These are phyloP conservation scores for Botrytis fragariae DNA, from an alignment of 2,329 filamentous ascomycete species.

Conservation along the genomic window DNA sequence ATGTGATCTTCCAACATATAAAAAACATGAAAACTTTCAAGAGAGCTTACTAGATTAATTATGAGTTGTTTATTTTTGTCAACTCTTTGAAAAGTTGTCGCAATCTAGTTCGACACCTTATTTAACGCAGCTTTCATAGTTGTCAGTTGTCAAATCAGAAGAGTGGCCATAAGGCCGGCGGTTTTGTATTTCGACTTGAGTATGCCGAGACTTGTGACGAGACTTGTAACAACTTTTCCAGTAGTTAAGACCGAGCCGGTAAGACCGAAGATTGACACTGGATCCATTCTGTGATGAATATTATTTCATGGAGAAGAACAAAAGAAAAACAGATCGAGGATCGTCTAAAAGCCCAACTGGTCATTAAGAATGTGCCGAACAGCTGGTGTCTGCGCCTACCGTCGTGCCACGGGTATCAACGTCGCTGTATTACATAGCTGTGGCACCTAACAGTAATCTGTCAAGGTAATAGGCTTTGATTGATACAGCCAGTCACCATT, in stretches of 20 bases:
- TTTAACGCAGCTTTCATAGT: not conserved
- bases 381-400: not conserved
- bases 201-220: not conserved
- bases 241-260: not conserved
- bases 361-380: not conserved
- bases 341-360: not conserved
- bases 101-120: not conserved
- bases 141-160: not conserved
- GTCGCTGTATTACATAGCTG: not conserved
- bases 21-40: not conserved
- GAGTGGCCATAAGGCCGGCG: not conserved
- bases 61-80: not conserved
- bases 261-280: not conserved
- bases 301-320: not conserved
- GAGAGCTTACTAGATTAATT: not conserved
- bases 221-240: not conserved
- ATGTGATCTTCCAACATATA: not conserved
- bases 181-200: conserved; percentile 1
- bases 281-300: not conserved
- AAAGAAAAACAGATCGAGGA: not conserved
- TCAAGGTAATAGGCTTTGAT: not conserved
- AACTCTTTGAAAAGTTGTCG: not conserved
- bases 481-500: not conserved
- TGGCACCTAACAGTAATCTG: not conserved
- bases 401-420: not conserved